Evolutionary conservation across 371 early-diverging fungal species (phyloP).

Genomic region (Apophysomyces trapeziformis): DNA sequence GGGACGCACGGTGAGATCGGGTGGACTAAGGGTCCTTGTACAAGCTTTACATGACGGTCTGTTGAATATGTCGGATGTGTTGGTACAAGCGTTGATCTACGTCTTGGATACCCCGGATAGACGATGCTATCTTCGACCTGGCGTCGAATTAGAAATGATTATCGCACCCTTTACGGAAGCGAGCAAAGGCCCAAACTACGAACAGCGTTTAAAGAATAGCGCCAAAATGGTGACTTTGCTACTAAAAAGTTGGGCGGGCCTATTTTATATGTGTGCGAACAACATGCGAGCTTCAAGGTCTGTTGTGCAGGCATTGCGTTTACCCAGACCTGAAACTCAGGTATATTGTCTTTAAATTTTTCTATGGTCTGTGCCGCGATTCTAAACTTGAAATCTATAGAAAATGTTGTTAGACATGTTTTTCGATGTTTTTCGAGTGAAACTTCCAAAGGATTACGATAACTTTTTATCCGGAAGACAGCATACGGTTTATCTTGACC

Average conservation of each 20-base stretch:
- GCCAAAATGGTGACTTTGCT: conserved; percentile 64
- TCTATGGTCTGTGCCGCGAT: background rate
- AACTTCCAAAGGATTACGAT: conserved; percentile 67
- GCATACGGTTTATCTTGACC: conserved; percentile 50
- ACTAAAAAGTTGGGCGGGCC: conserved; percentile 80
- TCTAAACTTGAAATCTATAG: conserved; percentile 36
- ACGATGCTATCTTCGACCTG: conserved; percentile 72
- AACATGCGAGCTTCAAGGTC: conserved; percentile 73
- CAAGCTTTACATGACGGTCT: conserved; percentile 77
- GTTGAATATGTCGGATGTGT: conserved; percentile 62
- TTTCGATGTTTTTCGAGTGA: conserved; percentile 77
- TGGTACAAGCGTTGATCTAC: conserved; percentile 70
- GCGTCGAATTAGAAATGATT: conserved; percentile 77
- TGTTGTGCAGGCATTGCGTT: conserved; percentile 73
- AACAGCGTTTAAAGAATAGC: conserved; percentile 69
- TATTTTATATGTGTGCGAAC: conserved; percentile 78
- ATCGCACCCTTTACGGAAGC: conserved; percentile 81
- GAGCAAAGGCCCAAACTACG: conserved; percentile 61
- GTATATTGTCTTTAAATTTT: conserved; percentile 38
- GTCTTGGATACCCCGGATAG: conserved; percentile 74
- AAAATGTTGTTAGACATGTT: conserved; percentile 79
- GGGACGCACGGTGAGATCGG: conserved; percentile 64
- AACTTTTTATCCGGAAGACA: conserved; percentile 56
- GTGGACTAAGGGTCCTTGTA: conserved; percentile 74
- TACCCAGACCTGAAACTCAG: conserved; percentile 79